phyloP scores from a whole-genome alignment of 1,139 yeast species.

The Yamadazyma jaroonii region DNA sequence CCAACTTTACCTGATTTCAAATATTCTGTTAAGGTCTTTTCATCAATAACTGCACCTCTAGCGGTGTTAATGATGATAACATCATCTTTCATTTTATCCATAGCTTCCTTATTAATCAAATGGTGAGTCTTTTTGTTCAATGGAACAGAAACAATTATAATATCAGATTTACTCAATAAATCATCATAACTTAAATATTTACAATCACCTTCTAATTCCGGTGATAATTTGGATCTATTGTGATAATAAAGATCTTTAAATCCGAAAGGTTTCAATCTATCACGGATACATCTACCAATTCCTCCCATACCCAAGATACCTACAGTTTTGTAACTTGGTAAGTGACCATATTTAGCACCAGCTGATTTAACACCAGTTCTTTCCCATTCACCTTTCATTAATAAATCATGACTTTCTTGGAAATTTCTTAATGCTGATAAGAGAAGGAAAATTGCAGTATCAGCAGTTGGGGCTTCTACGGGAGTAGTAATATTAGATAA shows the following conservation, averaged over 20 bases:
- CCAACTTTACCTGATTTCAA: constrained; percentile 70
- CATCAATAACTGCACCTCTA: constrained; percentile 74
- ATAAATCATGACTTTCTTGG: constrained; percentile 38
- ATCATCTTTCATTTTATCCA: constrained; percentile 61
- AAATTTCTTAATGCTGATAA: constrained; percentile 71
- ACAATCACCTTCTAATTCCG: constrained; percentile 57
- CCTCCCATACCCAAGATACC: constrained; percentile 80
- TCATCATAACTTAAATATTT: constrained; percentile 58
- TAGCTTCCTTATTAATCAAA: constrained; percentile 48
- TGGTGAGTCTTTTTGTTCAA: constrained; percentile 58
- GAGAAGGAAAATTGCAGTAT: constrained; percentile 65
- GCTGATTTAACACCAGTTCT: constrained; percentile 18
- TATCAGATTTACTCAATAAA: constrained; percentile 51
- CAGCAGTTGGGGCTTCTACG: constrained; percentile 82
- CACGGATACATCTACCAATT: constrained; percentile 67
- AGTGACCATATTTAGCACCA: constrained; percentile 32
- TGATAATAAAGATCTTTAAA: constrained; percentile 57
- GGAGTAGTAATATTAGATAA: constrained; percentile 70
- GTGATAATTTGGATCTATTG: constrained; percentile 52
- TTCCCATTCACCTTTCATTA: constrained; percentile 62
- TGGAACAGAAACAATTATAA: constrained; percentile 63
- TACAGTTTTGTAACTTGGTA: constrained; percentile 59
- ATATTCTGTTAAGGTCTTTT: constrained; percentile 56
- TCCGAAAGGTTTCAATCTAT: constrained; percentile 63
- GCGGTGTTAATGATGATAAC: constrained; percentile 68